A percentile compares a stretch with the other conserved stretches of the same genome.
These are phyloP conservation scores for Trypanosoma cruzi DNA, from an alignment of 208 protist genomes.

Conservation along the genomic window DNA sequence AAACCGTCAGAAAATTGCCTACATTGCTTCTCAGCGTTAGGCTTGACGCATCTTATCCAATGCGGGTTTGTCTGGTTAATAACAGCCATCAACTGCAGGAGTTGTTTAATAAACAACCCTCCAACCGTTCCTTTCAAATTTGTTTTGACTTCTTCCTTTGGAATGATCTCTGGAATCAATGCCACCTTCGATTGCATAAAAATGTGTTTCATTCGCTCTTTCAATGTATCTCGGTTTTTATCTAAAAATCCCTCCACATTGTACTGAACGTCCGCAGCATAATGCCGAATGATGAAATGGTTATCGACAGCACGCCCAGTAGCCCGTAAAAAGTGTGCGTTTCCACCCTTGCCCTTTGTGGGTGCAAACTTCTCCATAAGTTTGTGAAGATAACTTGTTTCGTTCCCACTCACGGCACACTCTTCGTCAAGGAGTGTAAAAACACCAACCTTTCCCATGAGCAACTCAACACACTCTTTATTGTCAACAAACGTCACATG, in stretches of 20 bases:
- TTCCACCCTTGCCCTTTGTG: constrained; percentile 29
- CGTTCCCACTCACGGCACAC: constrained; percentile 34
- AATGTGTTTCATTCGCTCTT: constrained; percentile 32
- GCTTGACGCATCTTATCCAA: constrained; percentile 57
- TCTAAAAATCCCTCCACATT: constrained; percentile 33
- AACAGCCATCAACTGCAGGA: constrained; percentile 36
- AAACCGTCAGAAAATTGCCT: constrained; percentile 21
- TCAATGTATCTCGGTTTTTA: constrained; percentile 44
- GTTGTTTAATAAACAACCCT: constrained; percentile 37
- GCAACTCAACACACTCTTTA: constrained; percentile 47
- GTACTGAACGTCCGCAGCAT: constrained; percentile 70
- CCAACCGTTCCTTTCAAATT: constrained; percentile 31
- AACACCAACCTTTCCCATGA: constrained; percentile 34
- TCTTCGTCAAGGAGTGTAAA: constrained; percentile 47
- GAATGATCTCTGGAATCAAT: constrained; percentile 35
- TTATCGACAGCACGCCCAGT: constrained; percentile 23
- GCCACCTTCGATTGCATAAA: constrained; percentile 8
- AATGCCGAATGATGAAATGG: constrained; percentile 69
- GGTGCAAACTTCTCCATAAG: constrained; percentile 28
- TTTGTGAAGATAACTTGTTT: constrained; percentile 30
- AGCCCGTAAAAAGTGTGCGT: constrained; percentile 21
- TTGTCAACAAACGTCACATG: constrained; percentile 76
- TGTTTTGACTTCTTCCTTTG: constrained; percentile 14
- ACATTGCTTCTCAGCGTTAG: constrained; percentile 34
- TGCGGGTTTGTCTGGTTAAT: constrained; percentile 44